A percentile compares a stretch with the other conserved stretches of the same genome.
phyloP scores from a whole-genome alignment of 202 grass and related monocot species.

The Musa balbisiana region DNA sequence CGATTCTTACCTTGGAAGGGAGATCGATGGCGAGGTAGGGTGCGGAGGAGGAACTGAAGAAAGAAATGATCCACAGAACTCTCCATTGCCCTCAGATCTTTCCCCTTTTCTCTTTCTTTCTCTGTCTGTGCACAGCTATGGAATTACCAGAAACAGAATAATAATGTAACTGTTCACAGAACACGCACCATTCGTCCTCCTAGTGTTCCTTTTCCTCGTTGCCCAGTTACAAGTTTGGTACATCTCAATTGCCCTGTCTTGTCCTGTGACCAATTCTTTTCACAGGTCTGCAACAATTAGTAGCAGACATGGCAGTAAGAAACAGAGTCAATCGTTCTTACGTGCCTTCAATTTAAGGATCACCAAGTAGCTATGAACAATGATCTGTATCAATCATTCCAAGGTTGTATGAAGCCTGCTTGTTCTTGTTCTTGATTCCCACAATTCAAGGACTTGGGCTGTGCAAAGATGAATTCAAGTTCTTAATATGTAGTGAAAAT shows the following conservation, averaged over 20 bases:
- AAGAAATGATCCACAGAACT: conserved; percentile 14
- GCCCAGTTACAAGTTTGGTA: neutral
- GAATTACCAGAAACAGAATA: conserved; percentile 5
- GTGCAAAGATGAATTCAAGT: neutral
- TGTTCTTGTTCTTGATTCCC: neutral
- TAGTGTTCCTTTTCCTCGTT: neutral
- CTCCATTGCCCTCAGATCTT: conserved; percentile 14
- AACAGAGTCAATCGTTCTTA: neutral
- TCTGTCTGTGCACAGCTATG: conserved; percentile 2
- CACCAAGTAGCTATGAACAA: neutral
- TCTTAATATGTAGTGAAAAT: neutral
- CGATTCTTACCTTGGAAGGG: conserved; percentile 12
- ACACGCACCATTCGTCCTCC: neutral
- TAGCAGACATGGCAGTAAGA: too few species aligned
- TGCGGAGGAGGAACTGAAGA: neutral
- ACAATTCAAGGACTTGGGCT: neutral
- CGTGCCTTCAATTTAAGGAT: neutral
- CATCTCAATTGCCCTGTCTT: neutral
- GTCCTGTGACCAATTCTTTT: too few species aligned
- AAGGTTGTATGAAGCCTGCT: neutral
- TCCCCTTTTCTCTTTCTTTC: conserved; percentile 15
- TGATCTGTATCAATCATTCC: neutral
- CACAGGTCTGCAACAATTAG: too few species aligned
- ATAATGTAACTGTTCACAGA: neutral
- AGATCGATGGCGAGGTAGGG: neutral